phyloP scores from a whole-genome alignment of 306 rosid species.

The Dryas alaskensis region DNA sequence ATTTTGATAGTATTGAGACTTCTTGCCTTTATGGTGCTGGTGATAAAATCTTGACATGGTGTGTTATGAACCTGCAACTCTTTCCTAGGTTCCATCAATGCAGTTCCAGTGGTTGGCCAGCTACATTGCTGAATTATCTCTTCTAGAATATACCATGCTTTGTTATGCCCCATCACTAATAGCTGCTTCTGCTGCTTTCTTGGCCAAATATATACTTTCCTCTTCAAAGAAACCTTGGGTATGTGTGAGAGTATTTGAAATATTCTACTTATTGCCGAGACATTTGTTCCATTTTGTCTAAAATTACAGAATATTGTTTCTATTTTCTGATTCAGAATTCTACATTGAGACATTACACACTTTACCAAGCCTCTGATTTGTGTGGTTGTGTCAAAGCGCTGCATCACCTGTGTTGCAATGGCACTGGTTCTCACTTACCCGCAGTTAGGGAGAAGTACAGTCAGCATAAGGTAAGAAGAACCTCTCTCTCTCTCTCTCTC shows the following conservation, averaged over 20 bases:
- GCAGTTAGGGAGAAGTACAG: slow-evolving; percentile 69
- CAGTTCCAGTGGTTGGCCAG: slow-evolving; percentile 55
- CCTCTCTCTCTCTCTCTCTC: slow-evolving; percentile 1
- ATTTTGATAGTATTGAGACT: background rate
- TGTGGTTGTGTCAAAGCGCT: slow-evolving; percentile 61
- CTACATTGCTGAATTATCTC: slow-evolving; percentile 57
- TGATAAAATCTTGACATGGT: background rate
- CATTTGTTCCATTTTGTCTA: slow-evolving; percentile 13
- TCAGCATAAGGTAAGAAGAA: slow-evolving; percentile 55
- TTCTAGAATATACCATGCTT: slow-evolving; percentile 55
- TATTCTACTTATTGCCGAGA: slow-evolving; percentile 10
- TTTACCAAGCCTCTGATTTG: slow-evolving; percentile 64
- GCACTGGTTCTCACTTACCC: slow-evolving; percentile 39
- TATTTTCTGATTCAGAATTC: slow-evolving; percentile 45
- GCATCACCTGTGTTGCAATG: slow-evolving; percentile 50
- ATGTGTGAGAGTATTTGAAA: slow-evolving; percentile 21
- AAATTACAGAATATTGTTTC: slow-evolving; percentile 7
- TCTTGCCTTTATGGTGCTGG: background rate
- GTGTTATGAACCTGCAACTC: slow-evolving; percentile 14
- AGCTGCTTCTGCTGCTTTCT: slow-evolving; percentile 66
- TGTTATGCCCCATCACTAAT: slow-evolving; percentile 50
- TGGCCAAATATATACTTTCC: slow-evolving; percentile 57
- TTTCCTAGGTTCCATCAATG: slow-evolving; percentile 44
- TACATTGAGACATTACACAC: slow-evolving; percentile 61
- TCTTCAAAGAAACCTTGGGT: slow-evolving; percentile 65